Conservation (phyloP, 1,139 yeast species). For the Citeromyces hawaiiensis region DNA sequence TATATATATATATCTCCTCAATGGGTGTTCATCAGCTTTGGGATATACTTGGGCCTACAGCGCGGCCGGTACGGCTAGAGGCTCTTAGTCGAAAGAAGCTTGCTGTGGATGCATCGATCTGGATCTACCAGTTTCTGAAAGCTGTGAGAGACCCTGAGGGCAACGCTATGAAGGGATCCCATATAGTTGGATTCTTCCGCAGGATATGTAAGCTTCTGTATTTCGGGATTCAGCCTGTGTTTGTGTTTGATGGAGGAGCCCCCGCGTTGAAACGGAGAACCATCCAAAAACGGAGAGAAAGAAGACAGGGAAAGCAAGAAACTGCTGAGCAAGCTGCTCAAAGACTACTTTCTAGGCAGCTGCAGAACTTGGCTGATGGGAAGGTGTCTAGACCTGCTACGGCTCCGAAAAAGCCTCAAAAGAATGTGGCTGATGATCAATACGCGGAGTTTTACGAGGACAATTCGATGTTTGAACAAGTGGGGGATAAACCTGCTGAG, state of each 20-base stretch:
- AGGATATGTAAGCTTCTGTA: conserved; percentile 83
- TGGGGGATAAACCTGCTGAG: conserved; percentile 4
- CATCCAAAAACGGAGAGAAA: conserved; percentile 51
- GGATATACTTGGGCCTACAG: conserved; percentile 85
- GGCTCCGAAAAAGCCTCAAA: conserved; percentile 5
- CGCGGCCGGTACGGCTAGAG: conserved; percentile 82
- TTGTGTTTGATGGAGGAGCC: conserved; percentile 97
- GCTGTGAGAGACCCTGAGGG: conserved; percentile 89
- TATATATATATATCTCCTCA: neutral
- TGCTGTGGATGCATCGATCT: conserved; percentile 96
- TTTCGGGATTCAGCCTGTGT: conserved; percentile 84
- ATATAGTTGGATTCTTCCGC: conserved; percentile 86
- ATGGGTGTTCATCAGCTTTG: conserved; percentile 98
- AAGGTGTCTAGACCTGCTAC: conserved; percentile 5
- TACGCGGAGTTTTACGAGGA: conserved; percentile 17
- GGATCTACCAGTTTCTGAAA: conserved; percentile 94
- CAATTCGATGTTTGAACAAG: conserved; percentile 10
- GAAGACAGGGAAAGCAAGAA: conserved; percentile 65
- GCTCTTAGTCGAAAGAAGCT: conserved; percentile 61
- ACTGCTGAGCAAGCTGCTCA: conserved; percentile 68
- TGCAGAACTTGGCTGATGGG: conserved; percentile 44
- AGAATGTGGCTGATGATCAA: conserved; percentile 9
- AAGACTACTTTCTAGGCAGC: conserved; percentile 63
- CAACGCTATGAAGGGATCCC: conserved; percentile 64
- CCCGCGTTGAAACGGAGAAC: conserved; percentile 76